Evolutionary conservation across 345 rosid genomes (phyloP).

Genomic region (Triadica sebifera): DNA sequence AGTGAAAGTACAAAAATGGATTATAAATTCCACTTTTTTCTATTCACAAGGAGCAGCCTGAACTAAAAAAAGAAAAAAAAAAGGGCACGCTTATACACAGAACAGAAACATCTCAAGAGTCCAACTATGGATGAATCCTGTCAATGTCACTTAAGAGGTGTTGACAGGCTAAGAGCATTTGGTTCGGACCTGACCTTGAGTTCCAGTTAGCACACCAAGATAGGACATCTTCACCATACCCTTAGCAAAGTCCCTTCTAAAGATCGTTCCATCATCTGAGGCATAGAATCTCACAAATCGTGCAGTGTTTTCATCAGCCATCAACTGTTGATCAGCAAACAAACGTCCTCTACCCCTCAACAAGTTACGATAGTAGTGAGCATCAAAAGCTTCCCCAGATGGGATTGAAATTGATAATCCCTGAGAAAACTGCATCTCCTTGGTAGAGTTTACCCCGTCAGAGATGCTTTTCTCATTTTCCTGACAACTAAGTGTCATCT

Average conservation of each 20-base stretch:
- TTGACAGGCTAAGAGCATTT: slow-evolving; percentile 17
- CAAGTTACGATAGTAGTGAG: slow-evolving; percentile 42
- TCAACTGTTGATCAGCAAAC: slow-evolving; percentile 49
- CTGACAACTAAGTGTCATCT: slow-evolving; percentile 31
- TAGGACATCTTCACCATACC: slow-evolving; percentile 51
- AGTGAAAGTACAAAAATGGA: not conserved
- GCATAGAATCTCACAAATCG: slow-evolving; percentile 32
- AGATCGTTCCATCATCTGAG: slow-evolving; percentile 36
- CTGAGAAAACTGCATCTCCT: slow-evolving; percentile 11
- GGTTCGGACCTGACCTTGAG: slow-evolving; percentile 34
- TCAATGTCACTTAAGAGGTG: not conserved
- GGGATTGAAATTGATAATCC: slow-evolving; percentile 23
- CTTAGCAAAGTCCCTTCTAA: slow-evolving; percentile 42
- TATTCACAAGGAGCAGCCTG: not conserved
- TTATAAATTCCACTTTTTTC: not conserved
- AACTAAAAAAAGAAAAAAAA: not conserved
- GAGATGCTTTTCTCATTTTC: slow-evolving; percentile 13
- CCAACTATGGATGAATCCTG: not conserved
- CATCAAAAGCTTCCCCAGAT: slow-evolving; percentile 39
- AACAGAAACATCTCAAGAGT: not conserved
- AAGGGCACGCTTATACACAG: not conserved
- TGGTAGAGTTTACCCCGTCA: no score
- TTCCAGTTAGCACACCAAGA: slow-evolving; percentile 35
- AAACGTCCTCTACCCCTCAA: slow-evolving; percentile 47
- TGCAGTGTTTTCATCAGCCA: slow-evolving; percentile 46